phyloP scores from a whole-genome alignment of 805 yeast species.

The Saccharomycopsis oosterbeekiorum region DNA sequence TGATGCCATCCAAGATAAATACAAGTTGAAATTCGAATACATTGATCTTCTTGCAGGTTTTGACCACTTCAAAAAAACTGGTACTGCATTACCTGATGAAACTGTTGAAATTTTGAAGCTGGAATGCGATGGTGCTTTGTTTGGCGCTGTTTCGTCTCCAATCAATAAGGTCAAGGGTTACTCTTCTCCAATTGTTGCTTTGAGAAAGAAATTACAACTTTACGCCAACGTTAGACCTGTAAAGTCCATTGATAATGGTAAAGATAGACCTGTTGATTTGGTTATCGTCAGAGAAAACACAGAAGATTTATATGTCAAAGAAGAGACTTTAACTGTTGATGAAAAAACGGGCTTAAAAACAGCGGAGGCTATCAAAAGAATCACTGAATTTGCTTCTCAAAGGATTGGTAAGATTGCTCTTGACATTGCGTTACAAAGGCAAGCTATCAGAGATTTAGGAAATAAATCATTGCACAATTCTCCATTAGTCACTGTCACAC shows the following conservation, averaged over 20 bases:
- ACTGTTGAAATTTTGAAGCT: slow-evolving; percentile 69
- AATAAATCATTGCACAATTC: slow-evolving; percentile 45
- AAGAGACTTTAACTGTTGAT: slow-evolving; percentile 61
- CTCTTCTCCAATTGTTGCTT: slow-evolving; percentile 97
- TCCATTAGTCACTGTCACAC: slow-evolving; percentile 69
- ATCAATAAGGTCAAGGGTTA: slow-evolving; percentile 90
- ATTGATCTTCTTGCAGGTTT: slow-evolving; percentile 88
- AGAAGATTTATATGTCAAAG: slow-evolving; percentile 93
- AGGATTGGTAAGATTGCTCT: slow-evolving; percentile 86
- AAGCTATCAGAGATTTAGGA: slow-evolving; percentile 58
- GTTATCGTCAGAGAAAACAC: slow-evolving; percentile 98
- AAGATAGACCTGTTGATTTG: slow-evolving; percentile 86
- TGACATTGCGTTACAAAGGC: slow-evolving; percentile 89
- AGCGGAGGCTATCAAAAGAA: slow-evolving; percentile 97
- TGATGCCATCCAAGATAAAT: slow-evolving; percentile 69
- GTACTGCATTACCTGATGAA: slow-evolving; percentile 88
- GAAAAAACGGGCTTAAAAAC: slow-evolving; percentile 76
- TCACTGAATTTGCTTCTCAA: slow-evolving; percentile 76
- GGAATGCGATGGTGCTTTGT: slow-evolving; percentile 93
- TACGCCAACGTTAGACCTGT: slow-evolving; percentile 98
- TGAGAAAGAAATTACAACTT: slow-evolving; percentile 87
- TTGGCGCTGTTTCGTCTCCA: slow-evolving; percentile 97
- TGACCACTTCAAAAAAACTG: slow-evolving; percentile 89
- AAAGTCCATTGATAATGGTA: slow-evolving; percentile 73
- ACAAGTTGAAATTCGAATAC: slow-evolving; percentile 74